Percentiles rank a stretch among this genome's conserved stretches.
phyloP scores from a whole-genome alignment of 2,329 filamentous ascomycete genomes.

The Diaporthe sp. region DNA sequence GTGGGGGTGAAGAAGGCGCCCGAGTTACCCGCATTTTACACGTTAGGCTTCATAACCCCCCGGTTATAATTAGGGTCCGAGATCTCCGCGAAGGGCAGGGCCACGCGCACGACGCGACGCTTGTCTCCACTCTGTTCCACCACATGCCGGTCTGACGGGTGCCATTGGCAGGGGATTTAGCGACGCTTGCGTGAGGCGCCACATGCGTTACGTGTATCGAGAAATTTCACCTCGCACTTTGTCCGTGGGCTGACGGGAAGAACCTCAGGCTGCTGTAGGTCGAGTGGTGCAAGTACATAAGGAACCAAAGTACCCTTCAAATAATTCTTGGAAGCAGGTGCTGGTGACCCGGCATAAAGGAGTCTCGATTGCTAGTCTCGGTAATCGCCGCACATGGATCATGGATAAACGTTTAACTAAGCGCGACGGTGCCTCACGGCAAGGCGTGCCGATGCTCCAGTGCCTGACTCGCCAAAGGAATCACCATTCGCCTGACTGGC shows the following conservation, averaged over 20 bases:
- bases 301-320: not conserved
- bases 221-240: not conserved
- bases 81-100: conserved; percentile 22
- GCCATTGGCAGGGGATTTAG: conserved; percentile 21
- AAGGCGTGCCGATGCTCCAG: not conserved
- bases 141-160: conserved; percentile 6
- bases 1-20: conserved; percentile 3
- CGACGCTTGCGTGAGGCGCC: conserved; percentile 23
- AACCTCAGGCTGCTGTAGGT: not conserved
- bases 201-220: conserved; percentile 18
- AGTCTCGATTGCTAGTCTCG: not conserved
- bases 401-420: not conserved
- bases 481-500: not conserved
- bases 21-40: conserved; percentile 25
- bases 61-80: conserved; percentile 14
- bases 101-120: conserved; percentile 18
- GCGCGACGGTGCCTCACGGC: conserved; percentile 10
- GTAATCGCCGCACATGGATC: conserved; percentile 11
- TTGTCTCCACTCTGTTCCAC: conserved; percentile 13
- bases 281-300: no score
- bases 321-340: no score
- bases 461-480: conserved; percentile 11
- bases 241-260: not conserved
- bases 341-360: not conserved
- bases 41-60: not conserved